These are phyloP conservation scores for Aureobasidium sp. DNA, from an alignment of 2,329 filamentous ascomycete species.

Conservation along the genomic window DNA sequence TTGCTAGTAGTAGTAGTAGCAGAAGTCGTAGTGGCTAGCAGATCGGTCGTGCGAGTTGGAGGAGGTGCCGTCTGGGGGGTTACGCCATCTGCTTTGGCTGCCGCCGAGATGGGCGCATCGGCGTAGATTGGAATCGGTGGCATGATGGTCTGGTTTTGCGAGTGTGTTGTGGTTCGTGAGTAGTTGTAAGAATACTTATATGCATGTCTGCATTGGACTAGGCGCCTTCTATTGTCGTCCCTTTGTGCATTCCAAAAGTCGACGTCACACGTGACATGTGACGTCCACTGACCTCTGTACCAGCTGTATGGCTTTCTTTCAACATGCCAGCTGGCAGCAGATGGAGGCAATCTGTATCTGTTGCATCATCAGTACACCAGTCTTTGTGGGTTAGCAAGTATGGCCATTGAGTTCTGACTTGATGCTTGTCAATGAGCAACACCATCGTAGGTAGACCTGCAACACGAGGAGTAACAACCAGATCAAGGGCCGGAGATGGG, in stretches of 20 bases:
- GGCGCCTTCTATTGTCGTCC: constrained; percentile 4
- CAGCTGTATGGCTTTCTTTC: background rate
- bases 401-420: background rate
- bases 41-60: background rate
- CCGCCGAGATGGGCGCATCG: constrained; percentile 33
- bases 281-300: background rate
- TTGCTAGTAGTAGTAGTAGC: constrained; percentile 11
- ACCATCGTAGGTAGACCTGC: background rate
- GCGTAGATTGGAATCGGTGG: constrained; percentile 39
- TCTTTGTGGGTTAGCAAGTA: no score
- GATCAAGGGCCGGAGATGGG: background rate
- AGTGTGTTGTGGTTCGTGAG: background rate
- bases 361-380: background rate
- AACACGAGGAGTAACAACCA: background rate
- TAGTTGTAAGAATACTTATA: background rate
- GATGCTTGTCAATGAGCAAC: background rate
- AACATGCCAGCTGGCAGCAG: background rate
- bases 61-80: constrained; percentile 29
- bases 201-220: background rate
- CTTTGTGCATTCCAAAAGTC: background rate
- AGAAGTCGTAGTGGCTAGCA: background rate
- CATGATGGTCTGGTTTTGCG: constrained; percentile 24
- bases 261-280: constrained; percentile 2
- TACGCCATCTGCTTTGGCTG: constrained; percentile 27
- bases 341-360: no score